Evolutionary conservation across 2,329 filamentous ascomycete genomes (phyloP), one percentile per base, ranked within the genome.

Genomic region (Nemania sp.): DNA sequence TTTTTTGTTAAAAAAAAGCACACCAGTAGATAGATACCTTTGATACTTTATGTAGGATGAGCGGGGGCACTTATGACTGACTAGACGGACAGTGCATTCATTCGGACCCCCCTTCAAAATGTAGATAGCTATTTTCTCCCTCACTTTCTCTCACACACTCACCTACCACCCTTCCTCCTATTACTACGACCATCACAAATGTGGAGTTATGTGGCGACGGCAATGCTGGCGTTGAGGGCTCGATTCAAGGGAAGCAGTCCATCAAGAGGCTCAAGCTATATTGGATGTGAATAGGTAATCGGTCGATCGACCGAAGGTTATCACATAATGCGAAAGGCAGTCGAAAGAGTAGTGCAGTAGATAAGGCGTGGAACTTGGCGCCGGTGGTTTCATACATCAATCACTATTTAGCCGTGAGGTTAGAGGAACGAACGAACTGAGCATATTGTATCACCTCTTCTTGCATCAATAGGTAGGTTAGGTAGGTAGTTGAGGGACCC

Each of bases 121-220:
- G 61, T 71, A 71, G 69, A 71, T 71, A 71, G 67, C 58, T 64
- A 64, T 65, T 54, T 62, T 62, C 26, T 62, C 38, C 43, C 24
- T 32, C n/a, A 27, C 10, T 2, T 32, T 22, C 35, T 15, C n/a
- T 11, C 29, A 54, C 47, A 24, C n/a, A 47, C n/a, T 27, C 38
- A 38, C 57, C 20, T 51, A 43, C 13, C 32, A 7, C 7, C 38
- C 26, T 45, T 2, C 29, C 32, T 29, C 29, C 47, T 24, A 24
- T 38, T 41, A 54, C 26, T 52, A 27, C 57, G 15, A 38, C n/a
- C 29, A 26, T 38, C n/a, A 7, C 35, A 11, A 57, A 41, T 10
- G 54, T n/a, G 49, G 51, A 47, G 20, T 35, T 35, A 8, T 43
- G 59, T 27, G 18, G 49, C 51, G 27, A 55, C 20, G 38, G 51